These are phyloP conservation scores for Corynespora cassiicola DNA, from an alignment of 2,329 filamentous ascomycete species.

Conservation along the genomic window DNA sequence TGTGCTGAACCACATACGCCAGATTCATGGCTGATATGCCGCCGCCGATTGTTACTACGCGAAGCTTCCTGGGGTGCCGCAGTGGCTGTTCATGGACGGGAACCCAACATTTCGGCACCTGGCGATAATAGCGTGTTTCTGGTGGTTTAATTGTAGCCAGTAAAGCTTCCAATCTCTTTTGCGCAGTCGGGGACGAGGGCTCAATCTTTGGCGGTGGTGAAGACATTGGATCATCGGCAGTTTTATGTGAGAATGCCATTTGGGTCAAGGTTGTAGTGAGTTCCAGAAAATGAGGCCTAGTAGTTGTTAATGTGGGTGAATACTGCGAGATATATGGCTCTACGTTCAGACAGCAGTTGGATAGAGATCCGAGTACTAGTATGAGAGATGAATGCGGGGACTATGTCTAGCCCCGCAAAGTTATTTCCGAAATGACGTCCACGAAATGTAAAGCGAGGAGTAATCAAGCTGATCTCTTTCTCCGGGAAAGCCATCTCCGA, in stretches of 20 bases:
- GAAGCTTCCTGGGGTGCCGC: constrained; percentile 26
- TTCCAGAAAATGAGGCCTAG: neutral
- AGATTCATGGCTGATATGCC: constrained; percentile 46
- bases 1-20: constrained; percentile 50
- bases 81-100: constrained; percentile 40
- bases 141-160: constrained; percentile 15
- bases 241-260: constrained; percentile 5
- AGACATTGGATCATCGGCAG: neutral
- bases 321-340: neutral
- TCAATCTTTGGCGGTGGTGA: constrained; percentile 3
- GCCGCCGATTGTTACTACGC: constrained; percentile 38
- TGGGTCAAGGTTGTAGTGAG: neutral
- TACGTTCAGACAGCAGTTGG: too few relatives aligned
- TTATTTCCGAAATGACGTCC: too few relatives aligned
- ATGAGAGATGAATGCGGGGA: too few relatives aligned
- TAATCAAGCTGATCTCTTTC: too few relatives aligned
- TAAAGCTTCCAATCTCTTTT: constrained; percentile 5
- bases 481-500: too few relatives aligned
- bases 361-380: too few relatives aligned
- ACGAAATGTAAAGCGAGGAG: too few relatives aligned
- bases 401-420: too few relatives aligned
- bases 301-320: too few relatives aligned
- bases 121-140: constrained; percentile 27
- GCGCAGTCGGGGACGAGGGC: constrained; percentile 6
- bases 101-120: constrained; percentile 33